Evolutionary conservation across 768 basidiomycete species (phyloP).

Genomic region (Trametes coccinea): DNA sequence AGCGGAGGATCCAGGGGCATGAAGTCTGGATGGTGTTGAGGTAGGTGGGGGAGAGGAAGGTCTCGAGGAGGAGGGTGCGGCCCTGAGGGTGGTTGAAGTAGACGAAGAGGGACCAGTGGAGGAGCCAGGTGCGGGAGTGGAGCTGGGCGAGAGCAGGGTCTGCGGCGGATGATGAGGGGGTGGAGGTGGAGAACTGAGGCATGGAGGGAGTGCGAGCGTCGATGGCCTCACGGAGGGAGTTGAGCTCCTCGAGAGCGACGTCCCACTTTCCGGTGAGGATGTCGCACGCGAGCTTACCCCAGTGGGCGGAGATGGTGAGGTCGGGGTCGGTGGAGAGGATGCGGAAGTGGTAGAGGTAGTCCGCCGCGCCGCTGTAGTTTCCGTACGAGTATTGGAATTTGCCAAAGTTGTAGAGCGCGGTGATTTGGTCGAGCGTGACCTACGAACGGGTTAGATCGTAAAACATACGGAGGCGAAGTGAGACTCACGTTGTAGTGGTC

Average conservation of each 20-base stretch:
- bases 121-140: slow-evolving; percentile 93
- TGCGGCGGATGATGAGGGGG: slow-evolving; percentile 38
- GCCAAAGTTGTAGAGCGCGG: slow-evolving; percentile 94
- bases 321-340: slow-evolving; percentile 92
- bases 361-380: slow-evolving; percentile 93
- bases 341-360: slow-evolving; percentile 98
- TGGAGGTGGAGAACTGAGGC: slow-evolving; percentile 32
- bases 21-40: slow-evolving; percentile 98
- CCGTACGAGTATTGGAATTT: slow-evolving; percentile 99
- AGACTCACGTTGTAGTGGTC: slow-evolving; percentile 63
- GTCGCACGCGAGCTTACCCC: slow-evolving; percentile 98
- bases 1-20: slow-evolving; percentile 91
- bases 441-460: slow-evolving; percentile 34
- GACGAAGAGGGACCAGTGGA: slow-evolving; percentile 97
- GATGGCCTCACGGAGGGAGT: slow-evolving; percentile 90
- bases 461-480: not conserved
- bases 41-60: slow-evolving; percentile 94
- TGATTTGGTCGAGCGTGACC: slow-evolving; percentile 95
- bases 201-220: slow-evolving; percentile 71
- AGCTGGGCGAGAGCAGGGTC: slow-evolving; percentile 81
- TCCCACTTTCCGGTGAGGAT: slow-evolving; percentile 96
- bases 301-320: slow-evolving; percentile 94
- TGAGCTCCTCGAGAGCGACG: slow-evolving; percentile 91
- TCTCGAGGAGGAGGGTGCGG: slow-evolving; percentile 89
- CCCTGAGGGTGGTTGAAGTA: slow-evolving; percentile 97